phyloP scores from a whole-genome alignment of 345 rosid species.

The Mallotus nudiflorus region DNA sequence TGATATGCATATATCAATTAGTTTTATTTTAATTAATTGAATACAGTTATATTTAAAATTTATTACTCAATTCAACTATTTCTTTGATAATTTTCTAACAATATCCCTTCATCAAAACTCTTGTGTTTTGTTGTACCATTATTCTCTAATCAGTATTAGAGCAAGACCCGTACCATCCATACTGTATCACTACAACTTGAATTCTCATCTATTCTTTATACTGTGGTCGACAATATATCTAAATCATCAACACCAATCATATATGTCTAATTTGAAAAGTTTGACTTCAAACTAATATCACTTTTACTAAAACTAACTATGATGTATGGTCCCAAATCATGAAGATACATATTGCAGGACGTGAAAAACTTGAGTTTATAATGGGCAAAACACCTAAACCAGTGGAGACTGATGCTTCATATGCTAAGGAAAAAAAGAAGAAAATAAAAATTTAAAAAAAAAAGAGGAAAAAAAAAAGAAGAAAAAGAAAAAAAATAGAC shows the following conservation, averaged over 20 bases:
- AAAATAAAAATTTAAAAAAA: too few relatives aligned
- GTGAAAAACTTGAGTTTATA: conserved; percentile 1
- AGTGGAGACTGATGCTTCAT: background rate
- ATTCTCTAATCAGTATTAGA: too few relatives aligned
- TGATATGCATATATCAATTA: too few relatives aligned
- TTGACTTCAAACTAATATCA: background rate
- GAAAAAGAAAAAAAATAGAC: too few relatives aligned
- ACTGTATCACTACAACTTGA: background rate
- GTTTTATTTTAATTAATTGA: too few relatives aligned
- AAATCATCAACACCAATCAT: conserved; percentile 7
- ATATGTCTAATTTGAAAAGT: conserved; percentile 9
- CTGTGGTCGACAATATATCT: background rate
- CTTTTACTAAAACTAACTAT: background rate
- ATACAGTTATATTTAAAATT: too few relatives aligned
- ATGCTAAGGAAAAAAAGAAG: too few relatives aligned
- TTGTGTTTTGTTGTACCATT: background rate
- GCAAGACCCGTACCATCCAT: background rate
- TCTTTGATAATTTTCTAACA: too few relatives aligned
- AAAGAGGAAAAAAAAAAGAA: too few relatives aligned
- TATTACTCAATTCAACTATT: too few relatives aligned
- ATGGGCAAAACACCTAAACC: background rate
- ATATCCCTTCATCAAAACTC: background rate
- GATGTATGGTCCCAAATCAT: too few relatives aligned
- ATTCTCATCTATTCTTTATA: background rate
- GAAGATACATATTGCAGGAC: background rate